Evolutionary conservation across 352 stramenopile species (phyloP), one percentile per base, ranked within the genome.

Genomic region (Phytophthora crassamura): DNA sequence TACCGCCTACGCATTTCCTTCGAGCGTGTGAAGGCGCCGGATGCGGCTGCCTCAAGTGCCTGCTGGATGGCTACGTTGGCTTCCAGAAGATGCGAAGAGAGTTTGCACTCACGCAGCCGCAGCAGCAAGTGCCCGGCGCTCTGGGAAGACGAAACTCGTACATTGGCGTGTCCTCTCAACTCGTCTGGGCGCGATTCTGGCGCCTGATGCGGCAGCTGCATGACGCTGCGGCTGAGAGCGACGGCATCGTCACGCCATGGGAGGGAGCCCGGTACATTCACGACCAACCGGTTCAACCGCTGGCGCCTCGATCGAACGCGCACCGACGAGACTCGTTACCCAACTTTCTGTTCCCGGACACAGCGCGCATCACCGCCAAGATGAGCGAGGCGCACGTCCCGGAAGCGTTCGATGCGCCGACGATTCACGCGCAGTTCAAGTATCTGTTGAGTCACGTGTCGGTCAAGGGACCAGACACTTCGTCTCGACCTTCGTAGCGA

Each of bases 171-270:
- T 91, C 84, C 0, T 84, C 86, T 32, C 75, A 80, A 28, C 60
- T 91, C 10, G 69, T 93, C 3, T 94, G 84, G 86, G 85, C 78
- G 11, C 73, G 86, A 4, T 94, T 90, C 16, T 94, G 86, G 86
- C 81, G 93, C 35, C 67, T 94, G 32, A 94, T 91, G 84, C 79
- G 80, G 2, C 86, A 94, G 64, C 43, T 92, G 28, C 74, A 90
- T 45, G 86, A 94, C 32, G 86, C 86, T 1, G 75, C 74, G 22
- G 72, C 77, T 4, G 79, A 93, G 50, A 90, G 81, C 33, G 77
- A 86, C 20, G 84, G 86, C 3, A 77, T 92, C 36, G 43, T 88
- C 16, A 87, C 77, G 14, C 72, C 79, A 6, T 89, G 80, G 80
- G 72, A 86, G 39, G 79, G 71, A 3, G 54, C 61, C 22, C 51